Conservation (phyloP, 257 asterid species). For the Scutellaria galericulata region DNA sequence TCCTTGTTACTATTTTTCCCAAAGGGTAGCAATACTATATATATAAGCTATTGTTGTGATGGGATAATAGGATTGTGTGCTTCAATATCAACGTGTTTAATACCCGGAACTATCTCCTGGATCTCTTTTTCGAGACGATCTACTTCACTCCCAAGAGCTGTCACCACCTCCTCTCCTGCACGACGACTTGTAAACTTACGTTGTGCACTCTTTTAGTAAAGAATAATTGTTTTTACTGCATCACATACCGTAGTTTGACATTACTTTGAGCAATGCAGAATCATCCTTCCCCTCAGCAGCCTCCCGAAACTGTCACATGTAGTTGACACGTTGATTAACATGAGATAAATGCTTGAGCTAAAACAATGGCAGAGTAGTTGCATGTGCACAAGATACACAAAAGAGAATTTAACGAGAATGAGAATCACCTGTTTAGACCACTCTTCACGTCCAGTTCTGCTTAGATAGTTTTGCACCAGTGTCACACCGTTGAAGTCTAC, state of each 20-base stretch:
- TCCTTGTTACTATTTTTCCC: neutral
- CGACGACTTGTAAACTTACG: constrained; percentile 13
- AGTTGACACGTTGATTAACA: constrained; percentile 14
- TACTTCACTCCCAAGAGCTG: constrained; percentile 95
- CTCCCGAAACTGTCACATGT: constrained; percentile 69
- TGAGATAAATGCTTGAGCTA: neutral
- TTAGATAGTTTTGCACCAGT: constrained; percentile 86
- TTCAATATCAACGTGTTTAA: constrained; percentile 90
- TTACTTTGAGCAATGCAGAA: constrained; percentile 62
- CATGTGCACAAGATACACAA: neutral
- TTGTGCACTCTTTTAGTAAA: neutral
- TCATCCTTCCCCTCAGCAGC: constrained; percentile 72
- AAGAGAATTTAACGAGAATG: neutral
- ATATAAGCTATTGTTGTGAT: constrained; percentile 30
- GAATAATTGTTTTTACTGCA: constrained; percentile 4
- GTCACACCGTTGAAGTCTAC: constrained; percentile 93
- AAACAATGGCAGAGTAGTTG: too few relatives aligned
- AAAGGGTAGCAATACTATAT: neutral
- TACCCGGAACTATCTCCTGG: constrained; percentile 91
- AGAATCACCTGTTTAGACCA: constrained; percentile 88
- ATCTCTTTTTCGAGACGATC: constrained; percentile 95
- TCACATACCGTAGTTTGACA: constrained; percentile 84
- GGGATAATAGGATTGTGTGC: constrained; percentile 88
- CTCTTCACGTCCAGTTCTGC: constrained; percentile 88
- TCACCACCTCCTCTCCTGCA: constrained; percentile 97